Conservation (phyloP, 352 stramenopile genomes). For the Globisporangium barbulae region DNA sequence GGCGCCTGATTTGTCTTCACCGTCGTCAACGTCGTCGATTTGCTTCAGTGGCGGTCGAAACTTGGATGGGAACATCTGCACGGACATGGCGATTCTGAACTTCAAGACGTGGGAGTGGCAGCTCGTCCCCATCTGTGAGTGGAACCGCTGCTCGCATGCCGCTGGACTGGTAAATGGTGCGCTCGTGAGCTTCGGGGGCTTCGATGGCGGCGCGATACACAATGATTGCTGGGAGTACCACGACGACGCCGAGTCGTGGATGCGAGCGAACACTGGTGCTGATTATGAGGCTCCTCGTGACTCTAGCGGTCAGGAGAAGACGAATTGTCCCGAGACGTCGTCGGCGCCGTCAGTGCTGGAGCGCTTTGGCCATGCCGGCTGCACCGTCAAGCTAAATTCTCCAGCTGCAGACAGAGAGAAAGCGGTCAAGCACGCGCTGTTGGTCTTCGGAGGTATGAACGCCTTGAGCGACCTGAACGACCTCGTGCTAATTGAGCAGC, state of each 20-base stretch:
- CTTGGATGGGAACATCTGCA: conserved; percentile 47
- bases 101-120: conserved; percentile 41
- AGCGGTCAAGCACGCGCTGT: conserved; percentile 15
- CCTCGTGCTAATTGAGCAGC: conserved; percentile 23
- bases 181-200: conserved; percentile 54
- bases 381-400: neutral
- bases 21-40: conserved; percentile 13
- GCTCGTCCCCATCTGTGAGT: conserved; percentile 49
- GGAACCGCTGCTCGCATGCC: conserved; percentile 48
- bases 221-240: conserved; percentile 43
- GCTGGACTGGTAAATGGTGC: conserved; percentile 24
- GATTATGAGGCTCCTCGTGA: too few species aligned
- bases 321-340: conserved; percentile 9
- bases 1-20: conserved; percentile 2
- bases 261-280: conserved; percentile 9
- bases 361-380: conserved; percentile 43
- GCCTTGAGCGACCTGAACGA: conserved; percentile 43
- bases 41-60: conserved; percentile 54
- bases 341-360: neutral
- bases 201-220: conserved; percentile 42
- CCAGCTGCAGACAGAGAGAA: neutral
- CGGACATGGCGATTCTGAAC: conserved; percentile 51
- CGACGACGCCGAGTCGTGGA: conserved; percentile 47
- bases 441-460: conserved; percentile 64
- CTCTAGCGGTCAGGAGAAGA: neutral